Conservation (phyloP, 352 stramenopile species). For the Phytopythium montanum region DNA sequence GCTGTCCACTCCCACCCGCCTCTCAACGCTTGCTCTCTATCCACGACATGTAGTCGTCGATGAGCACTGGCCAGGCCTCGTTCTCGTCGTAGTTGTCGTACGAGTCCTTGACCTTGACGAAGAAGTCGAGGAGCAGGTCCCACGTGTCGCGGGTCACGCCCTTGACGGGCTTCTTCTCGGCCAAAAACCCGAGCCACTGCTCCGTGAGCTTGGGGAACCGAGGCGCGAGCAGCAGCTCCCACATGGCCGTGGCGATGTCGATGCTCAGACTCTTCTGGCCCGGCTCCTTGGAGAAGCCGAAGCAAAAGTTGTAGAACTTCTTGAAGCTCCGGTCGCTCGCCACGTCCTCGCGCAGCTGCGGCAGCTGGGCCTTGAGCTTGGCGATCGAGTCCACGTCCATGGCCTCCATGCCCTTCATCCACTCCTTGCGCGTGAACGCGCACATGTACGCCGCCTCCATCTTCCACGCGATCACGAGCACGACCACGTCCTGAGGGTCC, state of each 20-base stretch:
- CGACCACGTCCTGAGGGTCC: slow-evolving; percentile 71
- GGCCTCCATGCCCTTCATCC: slow-evolving; percentile 70
- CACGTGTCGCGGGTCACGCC: slow-evolving; percentile 85
- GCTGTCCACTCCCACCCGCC: background rate
- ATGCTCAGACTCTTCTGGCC: slow-evolving; percentile 86
- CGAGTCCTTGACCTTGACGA: slow-evolving; percentile 71
- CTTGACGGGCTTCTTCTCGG: slow-evolving; percentile 72
- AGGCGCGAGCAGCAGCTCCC: slow-evolving; percentile 67
- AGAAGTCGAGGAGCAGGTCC: slow-evolving; percentile 85
- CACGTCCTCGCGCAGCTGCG: slow-evolving; percentile 52
- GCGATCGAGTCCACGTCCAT: slow-evolving; percentile 66
- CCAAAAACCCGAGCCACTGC: slow-evolving; percentile 77
- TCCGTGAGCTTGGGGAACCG: slow-evolving; percentile 64
- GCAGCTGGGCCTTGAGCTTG: slow-evolving; percentile 58
- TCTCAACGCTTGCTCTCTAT: slow-evolving; percentile 70
- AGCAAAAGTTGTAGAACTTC: slow-evolving; percentile 87
- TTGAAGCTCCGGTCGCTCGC: slow-evolving; percentile 59
- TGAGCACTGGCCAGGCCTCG: slow-evolving; percentile 87
- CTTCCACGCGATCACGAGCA: slow-evolving; percentile 86
- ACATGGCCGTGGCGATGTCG: slow-evolving; percentile 85
- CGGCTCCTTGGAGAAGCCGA: slow-evolving; percentile 84
- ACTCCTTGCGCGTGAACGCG: slow-evolving; percentile 82
- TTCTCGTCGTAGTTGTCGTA: slow-evolving; percentile 89
- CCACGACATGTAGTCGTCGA: slow-evolving; percentile 88
- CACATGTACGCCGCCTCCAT: slow-evolving; percentile 87